Base-by-base conservation (phyloP, 2,329 filamentous ascomycete genomes). In the Fusarium mundagurra region DNA sequence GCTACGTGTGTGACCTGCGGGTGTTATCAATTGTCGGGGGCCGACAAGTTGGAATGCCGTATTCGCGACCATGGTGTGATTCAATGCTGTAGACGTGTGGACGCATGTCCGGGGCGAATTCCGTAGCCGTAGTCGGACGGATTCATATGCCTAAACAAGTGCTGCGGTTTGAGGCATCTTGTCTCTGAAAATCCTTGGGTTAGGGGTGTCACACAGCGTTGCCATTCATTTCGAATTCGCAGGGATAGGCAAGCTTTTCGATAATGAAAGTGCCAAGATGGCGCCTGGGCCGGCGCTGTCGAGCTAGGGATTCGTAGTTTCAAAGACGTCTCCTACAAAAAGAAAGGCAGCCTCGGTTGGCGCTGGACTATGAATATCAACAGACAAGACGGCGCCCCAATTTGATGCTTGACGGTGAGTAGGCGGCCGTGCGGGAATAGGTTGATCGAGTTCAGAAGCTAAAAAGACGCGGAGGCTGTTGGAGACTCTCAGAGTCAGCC, bases 21-120 rank as follows among this genome's bases (percentile, higher is more conserved):
- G 45, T 70, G 51, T 64, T 43, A 72, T 39, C 54, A 41, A 51
- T 51, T 53, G 38, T 61, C 61, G 57, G 63, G 55, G 57, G 61
- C 54, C 51, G 57, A 70, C 61, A 67, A 47, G 65, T 67, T 61
- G 59, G 68, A 51, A 64, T 71, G 59, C 60, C 57, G 57, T 53
- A 60, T 62, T 67, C 66, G 60, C 62, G 63, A 64, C 43, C 55
- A 76, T 64, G 73, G 73, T 68, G 75, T 72, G 70, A 69, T 76
- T 71, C 57, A 69, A 64, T 36, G 43, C 45, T 58, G 50, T 59
- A 59, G 57, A 73, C 51, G 53, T 61, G 64, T 70, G 48, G 61
- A 67, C 74, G 73, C 65, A 73, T 71, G 71, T 63, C 59, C 59
- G 67, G 69, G 74, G 72, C 64, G 50, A 72, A 64, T 73, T 59